A percentile compares a stretch with the other conserved stretches of the same genome.
Evolutionary conservation across 345 rosid genomes (phyloP).

Genomic region (Sisymbrium irio): DNA sequence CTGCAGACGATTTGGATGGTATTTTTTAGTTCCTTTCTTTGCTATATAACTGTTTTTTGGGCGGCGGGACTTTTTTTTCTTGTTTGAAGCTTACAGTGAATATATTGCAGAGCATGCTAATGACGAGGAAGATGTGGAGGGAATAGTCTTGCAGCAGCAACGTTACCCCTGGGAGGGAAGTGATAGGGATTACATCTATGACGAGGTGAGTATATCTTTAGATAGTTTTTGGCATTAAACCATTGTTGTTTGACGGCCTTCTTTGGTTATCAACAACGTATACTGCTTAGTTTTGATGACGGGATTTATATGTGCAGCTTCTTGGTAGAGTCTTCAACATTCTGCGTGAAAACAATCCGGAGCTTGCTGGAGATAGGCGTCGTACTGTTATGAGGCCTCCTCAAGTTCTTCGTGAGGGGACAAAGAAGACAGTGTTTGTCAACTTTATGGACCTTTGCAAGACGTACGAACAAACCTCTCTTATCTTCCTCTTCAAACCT

Average conservation of each 20-base stretch:
- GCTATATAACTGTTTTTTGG: neutral
- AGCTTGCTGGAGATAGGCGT: constrained; percentile 95
- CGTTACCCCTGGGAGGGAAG: constrained; percentile 91
- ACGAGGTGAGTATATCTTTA: constrained; percentile 54
- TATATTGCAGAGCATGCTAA: constrained; percentile 45
- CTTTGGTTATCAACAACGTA: neutral
- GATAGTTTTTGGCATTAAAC: neutral
- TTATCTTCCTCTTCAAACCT: neutral
- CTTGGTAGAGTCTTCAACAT: constrained; percentile 84
- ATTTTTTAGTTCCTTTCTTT: neutral
- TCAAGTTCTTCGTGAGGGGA: constrained; percentile 97
- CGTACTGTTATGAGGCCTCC: constrained; percentile 99
- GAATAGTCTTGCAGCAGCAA: constrained; percentile 41
- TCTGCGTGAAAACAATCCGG: constrained; percentile 90
- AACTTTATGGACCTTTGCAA: constrained; percentile 98
- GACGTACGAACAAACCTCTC: constrained; percentile 46
- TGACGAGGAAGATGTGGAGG: constrained; percentile 65
- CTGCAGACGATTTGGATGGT: constrained; percentile 70
- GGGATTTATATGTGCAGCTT: constrained; percentile 58
- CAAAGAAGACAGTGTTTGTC: constrained; percentile 95
- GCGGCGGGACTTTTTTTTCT: neutral
- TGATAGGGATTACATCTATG: constrained; percentile 84
- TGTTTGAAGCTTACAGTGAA: neutral
- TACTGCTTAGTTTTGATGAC: neutral
- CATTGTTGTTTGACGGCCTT: neutral